Evolutionary conservation across 176 grass and related monocot genomes (phyloP), one percentile per base, ranked within the genome.

Genomic region (Tillandsia leiboldiana): DNA sequence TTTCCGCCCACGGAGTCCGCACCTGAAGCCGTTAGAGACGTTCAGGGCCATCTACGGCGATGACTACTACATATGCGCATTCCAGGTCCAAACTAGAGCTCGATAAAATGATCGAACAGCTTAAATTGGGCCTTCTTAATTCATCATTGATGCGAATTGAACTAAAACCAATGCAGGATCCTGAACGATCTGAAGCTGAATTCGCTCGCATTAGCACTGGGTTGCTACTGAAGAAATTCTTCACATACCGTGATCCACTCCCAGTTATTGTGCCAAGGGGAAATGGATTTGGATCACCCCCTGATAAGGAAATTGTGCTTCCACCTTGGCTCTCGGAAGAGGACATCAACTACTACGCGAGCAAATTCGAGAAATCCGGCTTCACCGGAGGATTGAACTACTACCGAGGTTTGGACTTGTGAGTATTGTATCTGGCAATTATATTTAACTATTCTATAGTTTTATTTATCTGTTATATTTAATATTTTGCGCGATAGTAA

Each of bases 321-420:
- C 83, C 83, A 57, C 10, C 74, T 65, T 86, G 83, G 83, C 74
- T 82, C 50, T 86, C 83, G 3, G 83, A 86, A 56, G 69, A 78
- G 4, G 83, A 82, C 13, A 8, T 82, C 10, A 42, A 81, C 20
- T 86, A 78, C 47, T 81, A 66, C 29, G 53, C 83, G 1, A 58
- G 50, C 15, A 82, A 82, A 78, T 81, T 74, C 50, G 48, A 77
- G 3, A 29, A 42, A 59, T 76, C 83, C 10, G 83, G 83, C 22
- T 81, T 86, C 79, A 78, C 83, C 0, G 78, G 83, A 18, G 83
- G 83, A 33, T 51, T 86, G 20, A 86, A 81, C 65, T 86, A 86
- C 65, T 86, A 86, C 65, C 69, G 83, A 58, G 73, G 74, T 51
- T 54, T 86, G 15, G 79, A 86, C 50, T 49, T 65, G 79, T 86